Evolutionary conservation across 768 basidiomycete species (phyloP), one percentile per base, ranked within the genome.

Genomic region (Candolleomyces eurysporus): DNA sequence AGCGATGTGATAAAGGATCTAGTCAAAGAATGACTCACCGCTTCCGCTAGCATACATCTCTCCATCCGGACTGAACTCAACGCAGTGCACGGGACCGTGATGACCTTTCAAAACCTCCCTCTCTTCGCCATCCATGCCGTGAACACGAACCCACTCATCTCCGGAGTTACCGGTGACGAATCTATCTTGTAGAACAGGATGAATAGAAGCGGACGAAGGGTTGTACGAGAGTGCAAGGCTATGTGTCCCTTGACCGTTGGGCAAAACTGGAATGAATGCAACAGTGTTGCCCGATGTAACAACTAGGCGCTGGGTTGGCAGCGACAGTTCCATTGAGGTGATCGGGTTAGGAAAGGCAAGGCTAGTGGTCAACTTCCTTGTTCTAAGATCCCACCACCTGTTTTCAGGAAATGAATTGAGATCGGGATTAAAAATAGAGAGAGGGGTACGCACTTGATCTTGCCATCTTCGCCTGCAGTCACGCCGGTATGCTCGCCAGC

Each of bases 11-110:
- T 11, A 53, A 39, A 59, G 48, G 59, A 58, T 17, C 63, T 43
- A 36, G 50, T 17, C 26, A 50, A 30, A 6, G 31, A 32, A 54
- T 30, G 22, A 85, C 92, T 79, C 73, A 89, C 96, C 96, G 68
- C 93, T 96, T 55, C 96, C 97, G 68, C 92, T 95, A 40, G 96
- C 96, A 72, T 93, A 98, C 81, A 97, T 85, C 79, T 98, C 97
- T 22, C 96, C 96, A 71, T 98, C 96, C 0, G 96, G 96, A 70
- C 91, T 93, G 74, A 89, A 96, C 68, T 92, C 90, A 51, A 96
- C 90, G 58, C 92, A 93, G 68, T 96, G 94, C 17, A 98, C 96
- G 19, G 96, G 96, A 22, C 96, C 97, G 71, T 98, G 97, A 69
- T 98, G 97, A 4, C 96, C 96, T 74, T 97, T 96, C 61, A 95